Percentiles rank a stretch among this genome's conserved stretches.
Evolutionary conservation across 202 grass and related monocot species (phyloP).

Genomic region (Hordeum pubiflorum): DNA sequence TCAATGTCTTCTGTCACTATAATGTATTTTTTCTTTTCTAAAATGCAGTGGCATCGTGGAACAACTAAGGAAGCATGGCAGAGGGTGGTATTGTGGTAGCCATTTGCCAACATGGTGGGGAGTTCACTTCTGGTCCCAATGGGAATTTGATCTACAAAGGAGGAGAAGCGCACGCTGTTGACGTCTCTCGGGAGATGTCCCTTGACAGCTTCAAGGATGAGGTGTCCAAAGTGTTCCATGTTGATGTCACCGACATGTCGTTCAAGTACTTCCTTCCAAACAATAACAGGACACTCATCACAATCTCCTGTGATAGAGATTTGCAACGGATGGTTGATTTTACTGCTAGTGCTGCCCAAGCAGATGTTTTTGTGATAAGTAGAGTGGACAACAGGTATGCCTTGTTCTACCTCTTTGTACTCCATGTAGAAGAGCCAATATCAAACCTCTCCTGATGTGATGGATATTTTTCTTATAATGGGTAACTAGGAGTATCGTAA

Average conservation of each 20-base stretch:
- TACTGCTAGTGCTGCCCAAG: constrained; percentile 56
- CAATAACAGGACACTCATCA: constrained; percentile 78
- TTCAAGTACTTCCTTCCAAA: constrained; percentile 95
- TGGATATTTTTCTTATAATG: constrained; percentile 19
- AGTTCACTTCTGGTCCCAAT: constrained; percentile 67
- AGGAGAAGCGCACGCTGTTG: constrained; percentile 84
- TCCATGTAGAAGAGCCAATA: constrained; percentile 1
- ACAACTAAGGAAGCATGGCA: constrained; percentile 27
- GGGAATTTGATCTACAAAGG: constrained; percentile 80
- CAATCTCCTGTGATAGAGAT: constrained; percentile 81
- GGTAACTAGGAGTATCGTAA: constrained; percentile 49
- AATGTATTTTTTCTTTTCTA: background rate
- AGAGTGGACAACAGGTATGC: constrained; percentile 77
- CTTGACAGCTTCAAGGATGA: constrained; percentile 73
- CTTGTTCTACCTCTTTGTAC: constrained; percentile 3
- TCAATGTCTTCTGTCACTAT: background rate
- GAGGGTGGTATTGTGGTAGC: constrained; percentile 50
- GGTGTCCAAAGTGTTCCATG: constrained; percentile 70
- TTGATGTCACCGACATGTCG: constrained; percentile 67
- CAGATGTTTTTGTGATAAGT: constrained; percentile 80
- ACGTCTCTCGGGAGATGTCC: constrained; percentile 55
- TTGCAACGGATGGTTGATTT: constrained; percentile 98
- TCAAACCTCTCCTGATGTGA: constrained; percentile 19
- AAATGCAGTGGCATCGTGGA: background rate
- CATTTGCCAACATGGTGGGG: constrained; percentile 90